Evolutionary conservation across 345 rosid genomes (phyloP).

Genomic region (Citrus hindsii): DNA sequence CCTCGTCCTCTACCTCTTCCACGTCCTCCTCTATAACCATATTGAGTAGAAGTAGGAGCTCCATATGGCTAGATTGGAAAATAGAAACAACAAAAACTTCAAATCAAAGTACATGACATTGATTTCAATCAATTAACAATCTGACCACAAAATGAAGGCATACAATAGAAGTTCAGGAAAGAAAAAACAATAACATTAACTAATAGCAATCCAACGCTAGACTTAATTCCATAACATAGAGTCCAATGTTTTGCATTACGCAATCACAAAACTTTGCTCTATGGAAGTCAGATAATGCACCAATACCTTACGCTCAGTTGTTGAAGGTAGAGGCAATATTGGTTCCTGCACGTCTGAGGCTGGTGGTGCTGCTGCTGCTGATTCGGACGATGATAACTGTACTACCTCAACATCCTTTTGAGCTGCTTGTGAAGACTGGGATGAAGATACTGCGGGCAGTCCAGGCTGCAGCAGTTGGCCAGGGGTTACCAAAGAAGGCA

Average conservation of each 20-base stretch:
- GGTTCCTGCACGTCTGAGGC: slow-evolving; percentile 22
- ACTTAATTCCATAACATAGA: background rate
- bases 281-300: background rate
- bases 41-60: slow-evolving; percentile 14
- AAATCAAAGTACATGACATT: background rate
- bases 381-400: slow-evolving; percentile 17
- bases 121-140: background rate
- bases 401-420: slow-evolving; percentile 36
- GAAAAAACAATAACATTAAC: background rate
- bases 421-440: slow-evolving; percentile 25
- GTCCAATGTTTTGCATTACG: background rate
- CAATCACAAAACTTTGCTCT: background rate
- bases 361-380: background rate
- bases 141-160: background rate
- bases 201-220: background rate
- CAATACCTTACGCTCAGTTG: slow-evolving; percentile 29
- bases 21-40: slow-evolving; percentile 24
- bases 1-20: slow-evolving; percentile 29
- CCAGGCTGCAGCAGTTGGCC: slow-evolving; percentile 37
- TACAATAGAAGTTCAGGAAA: background rate
- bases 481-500: slow-evolving; percentile 36
- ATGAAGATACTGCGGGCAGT: slow-evolving; percentile 10
- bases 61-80: slow-evolving; percentile 13
- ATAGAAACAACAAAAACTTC: background rate
- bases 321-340: slow-evolving; percentile 33